Base-by-base conservation (phyloP, 176 grass and related monocot genomes). In the Typha latifolia region DNA sequence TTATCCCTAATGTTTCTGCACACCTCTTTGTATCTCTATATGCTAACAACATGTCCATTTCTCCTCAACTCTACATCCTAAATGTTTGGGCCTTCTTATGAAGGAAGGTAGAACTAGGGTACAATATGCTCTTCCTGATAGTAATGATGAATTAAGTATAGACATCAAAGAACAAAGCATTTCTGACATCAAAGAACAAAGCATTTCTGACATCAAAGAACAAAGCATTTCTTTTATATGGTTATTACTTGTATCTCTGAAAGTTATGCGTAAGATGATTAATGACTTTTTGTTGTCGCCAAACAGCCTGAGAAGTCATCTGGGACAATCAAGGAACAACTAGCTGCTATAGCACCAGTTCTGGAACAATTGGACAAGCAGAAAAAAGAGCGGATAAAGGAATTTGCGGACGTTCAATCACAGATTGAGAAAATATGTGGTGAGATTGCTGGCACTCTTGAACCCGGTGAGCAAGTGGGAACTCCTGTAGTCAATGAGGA, bases 291-390 rank as follows among this genome's bases (percentile, higher is more conserved):
- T 12, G 43, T 19, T 29, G 49, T 10, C n/a, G 66, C 26, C 37
- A 43, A n/a, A 72, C 76, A 99, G 95, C 89, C 86, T 72, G 95
- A 99, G 77, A 90, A 90, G 79, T 85, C 95, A 73, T 76, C 67
- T 5, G 95, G 89, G 43, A 99, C 95, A 68, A 99, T 99, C 70
- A 99, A 99, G 70, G 81, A 99, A 75, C 95, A 99, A 73, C 66
- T 99, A 48, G 84, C 79, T 76, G 89, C 86, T 57, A 85, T 99
- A 15, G 95, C 89, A 2, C 95, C 94, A 56, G 84, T 79, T 14
- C 79, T 99, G 55, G 89, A 99, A 73, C 74, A 90, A 49, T 82
- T 99, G 68, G 82, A 79, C 61, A 78, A 99, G 67, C 78, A 99
- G 79, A 94, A 94, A 70, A 85, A 93, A 14, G 86, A 99, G 69